Base-by-base conservation (phyloP, 306 rosid genomes). In the Fragaria nilgerrensis region DNA sequence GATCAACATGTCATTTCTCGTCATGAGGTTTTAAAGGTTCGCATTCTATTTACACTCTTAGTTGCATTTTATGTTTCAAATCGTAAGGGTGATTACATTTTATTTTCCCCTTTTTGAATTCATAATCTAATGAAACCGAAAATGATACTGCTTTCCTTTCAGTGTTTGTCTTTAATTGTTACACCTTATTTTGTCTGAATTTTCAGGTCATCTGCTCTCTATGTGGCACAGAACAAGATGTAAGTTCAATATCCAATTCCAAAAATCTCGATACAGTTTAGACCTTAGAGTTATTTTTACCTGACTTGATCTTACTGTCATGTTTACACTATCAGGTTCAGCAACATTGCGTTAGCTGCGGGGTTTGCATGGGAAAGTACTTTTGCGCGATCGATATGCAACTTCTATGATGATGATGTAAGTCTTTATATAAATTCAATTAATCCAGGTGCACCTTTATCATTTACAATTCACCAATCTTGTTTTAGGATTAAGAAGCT, bases 141-240 rank as follows among this genome's bases (percentile, higher is more conserved):
- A 32, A 32, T 32, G 34, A 32, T 2, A 32, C 34, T 32, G 34
- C 32, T 44, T 9, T 44, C 48, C 48, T 44, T 44, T 44, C 48
- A 2, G 14, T 9, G 7, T 43, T 9, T 43, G 45, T 45, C 16
- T 47, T 13, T 47, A 47, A 47, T 3, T 44, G 15, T 47, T 49
- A 10, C 12, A 11, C 36, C 65, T 23, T 59, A 1, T 10, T 19
- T 62, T 41, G 14, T 7, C 15, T 44, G 29, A 72, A 16, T 37
- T 82, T 68, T 67, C 74, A 92, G 97, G 88, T 92, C 82, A 86
- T 88, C 39, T 92, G 97, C 80, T 78, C 92, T 65, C 76, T 87
- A 36, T 92, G 97, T 81, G 85, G 80, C 34, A 90, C 88, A 47
- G 92, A 90, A 55, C 97, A 90, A 88, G 93, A 90, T 78, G 97